Conservation (phyloP, 202 grass and related monocot genomes). For the Alloteropsis angusta region DNA sequence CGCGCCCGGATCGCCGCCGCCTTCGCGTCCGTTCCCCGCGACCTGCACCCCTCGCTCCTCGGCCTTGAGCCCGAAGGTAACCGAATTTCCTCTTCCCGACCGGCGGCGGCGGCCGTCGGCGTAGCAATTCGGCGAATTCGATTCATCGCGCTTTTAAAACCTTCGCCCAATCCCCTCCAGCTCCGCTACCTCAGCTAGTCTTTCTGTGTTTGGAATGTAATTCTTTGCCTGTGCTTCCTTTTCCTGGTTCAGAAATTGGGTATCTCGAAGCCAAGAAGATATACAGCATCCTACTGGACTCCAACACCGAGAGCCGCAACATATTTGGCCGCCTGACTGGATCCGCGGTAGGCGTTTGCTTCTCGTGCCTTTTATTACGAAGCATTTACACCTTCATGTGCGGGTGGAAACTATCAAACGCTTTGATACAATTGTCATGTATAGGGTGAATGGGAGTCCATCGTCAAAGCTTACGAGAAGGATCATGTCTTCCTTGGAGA, state of each 20-base stretch:
- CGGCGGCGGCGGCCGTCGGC: no score
- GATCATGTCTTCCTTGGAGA: slow-evolving; percentile 91
- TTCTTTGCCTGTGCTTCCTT: neutral
- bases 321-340: slow-evolving; percentile 91
- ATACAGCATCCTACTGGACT: slow-evolving; percentile 66
- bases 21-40: slow-evolving; percentile 48
- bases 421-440: neutral
- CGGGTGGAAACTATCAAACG: neutral
- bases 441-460: slow-evolving; percentile 84
- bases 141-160: neutral
- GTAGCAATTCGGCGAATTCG: neutral
- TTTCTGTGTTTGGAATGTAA: neutral
- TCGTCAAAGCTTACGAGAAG: slow-evolving; percentile 81
- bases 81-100: neutral
- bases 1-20: slow-evolving; percentile 55
- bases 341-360: slow-evolving; percentile 47
- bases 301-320: slow-evolving; percentile 73
- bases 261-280: slow-evolving; percentile 87
- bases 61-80: slow-evolving; percentile 65
- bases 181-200: neutral
- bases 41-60: slow-evolving; percentile 68
- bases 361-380: neutral
- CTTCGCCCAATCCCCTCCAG: neutral
- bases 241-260: slow-evolving; percentile 40
- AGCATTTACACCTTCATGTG: neutral